A percentile compares a stretch with the other conserved stretches of the same genome.
phyloP scores from a whole-genome alignment of 768 basidiomycete genomes.

The Boletus tomentosulus region DNA sequence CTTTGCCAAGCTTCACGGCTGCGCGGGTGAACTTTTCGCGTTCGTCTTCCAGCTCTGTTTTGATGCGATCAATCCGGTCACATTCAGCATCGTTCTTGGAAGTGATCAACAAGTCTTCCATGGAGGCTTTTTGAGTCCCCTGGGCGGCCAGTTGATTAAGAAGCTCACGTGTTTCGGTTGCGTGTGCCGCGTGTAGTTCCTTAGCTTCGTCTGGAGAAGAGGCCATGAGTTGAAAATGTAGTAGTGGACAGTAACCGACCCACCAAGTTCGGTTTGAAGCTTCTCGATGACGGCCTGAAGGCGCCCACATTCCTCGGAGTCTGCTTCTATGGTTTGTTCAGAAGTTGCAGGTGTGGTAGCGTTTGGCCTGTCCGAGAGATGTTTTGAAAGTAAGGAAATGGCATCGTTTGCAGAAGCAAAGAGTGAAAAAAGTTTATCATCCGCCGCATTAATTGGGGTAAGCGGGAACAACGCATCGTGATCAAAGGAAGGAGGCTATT shows the following conservation, averaged over 20 bases:
- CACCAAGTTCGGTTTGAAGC: conserved; percentile 59
- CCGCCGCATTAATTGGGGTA: conserved; percentile 44
- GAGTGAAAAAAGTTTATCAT: conserved; percentile 44
- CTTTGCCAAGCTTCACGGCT: conserved; percentile 57
- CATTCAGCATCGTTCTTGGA: conserved; percentile 52
- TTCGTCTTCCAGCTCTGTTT: conserved; percentile 60
- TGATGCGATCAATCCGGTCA: conserved; percentile 48
- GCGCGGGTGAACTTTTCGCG: conserved; percentile 61
- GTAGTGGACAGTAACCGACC: conserved; percentile 11
- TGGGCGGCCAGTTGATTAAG: conserved; percentile 52
- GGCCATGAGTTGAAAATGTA: conserved; percentile 8
- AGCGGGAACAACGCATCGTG: conserved; percentile 50
- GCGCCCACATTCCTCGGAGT: conserved; percentile 43
- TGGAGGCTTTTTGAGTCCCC: conserved; percentile 29
- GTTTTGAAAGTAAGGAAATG: conserved; percentile 30
- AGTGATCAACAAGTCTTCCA: conserved; percentile 47
- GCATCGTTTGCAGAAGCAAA: conserved; percentile 40
- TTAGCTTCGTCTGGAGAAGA: conserved; percentile 41
- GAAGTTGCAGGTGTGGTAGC: conserved; percentile 11
- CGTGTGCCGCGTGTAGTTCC: conserved; percentile 40
- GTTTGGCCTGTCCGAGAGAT: conserved; percentile 12
- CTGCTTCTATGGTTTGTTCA: conserved; percentile 20
- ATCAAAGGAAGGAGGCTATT: conserved; percentile 46
- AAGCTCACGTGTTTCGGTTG: conserved; percentile 46
- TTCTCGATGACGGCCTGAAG: conserved; percentile 47